Conservation (phyloP, 805 yeast species). For the Ogataea pini region DNA sequence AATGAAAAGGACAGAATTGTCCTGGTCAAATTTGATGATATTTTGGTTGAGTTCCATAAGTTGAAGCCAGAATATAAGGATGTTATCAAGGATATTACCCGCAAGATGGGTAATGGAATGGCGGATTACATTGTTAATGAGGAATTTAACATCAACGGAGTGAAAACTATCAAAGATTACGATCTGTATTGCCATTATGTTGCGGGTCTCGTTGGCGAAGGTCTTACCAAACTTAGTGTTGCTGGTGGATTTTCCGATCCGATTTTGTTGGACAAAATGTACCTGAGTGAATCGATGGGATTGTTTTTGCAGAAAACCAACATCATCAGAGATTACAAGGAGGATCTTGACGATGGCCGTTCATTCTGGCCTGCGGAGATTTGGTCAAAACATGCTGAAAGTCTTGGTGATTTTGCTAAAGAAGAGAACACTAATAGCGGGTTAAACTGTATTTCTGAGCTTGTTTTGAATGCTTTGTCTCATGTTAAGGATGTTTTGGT, state of each 20-base stretch:
- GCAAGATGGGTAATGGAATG: slow-evolving; percentile 96
- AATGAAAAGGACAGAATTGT: slow-evolving; percentile 82
- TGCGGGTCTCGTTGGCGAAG: slow-evolving; percentile 98
- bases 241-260: slow-evolving; percentile 69
- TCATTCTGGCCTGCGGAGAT: slow-evolving; percentile 95
- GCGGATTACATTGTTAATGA: slow-evolving; percentile 85
- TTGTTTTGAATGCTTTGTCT: slow-evolving; percentile 73
- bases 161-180: slow-evolving; percentile 75
- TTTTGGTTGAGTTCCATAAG: slow-evolving; percentile 70
- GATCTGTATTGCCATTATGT: slow-evolving; percentile 94
- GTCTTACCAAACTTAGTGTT: slow-evolving; percentile 79
- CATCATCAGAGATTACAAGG: slow-evolving; percentile 92
- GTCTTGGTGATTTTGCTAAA: slow-evolving; percentile 58
- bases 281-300: slow-evolving; percentile 85
- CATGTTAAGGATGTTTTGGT: slow-evolving; percentile 78
- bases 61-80: slow-evolving; percentile 76
- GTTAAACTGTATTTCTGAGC: slow-evolving; percentile 73
- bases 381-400: slow-evolving; percentile 79
- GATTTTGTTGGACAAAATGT: slow-evolving; percentile 52
- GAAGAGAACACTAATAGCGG: slow-evolving; percentile 55
- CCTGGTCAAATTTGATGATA: slow-evolving; percentile 71
- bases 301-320: slow-evolving; percentile 92
- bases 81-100: slow-evolving; percentile 73
- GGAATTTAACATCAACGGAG: slow-evolving; percentile 76
- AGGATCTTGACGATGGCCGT: slow-evolving; percentile 88